Base-by-base conservation (phyloP, 148 eudicot genomes). In the Vaccinium vitisidaea region DNA sequence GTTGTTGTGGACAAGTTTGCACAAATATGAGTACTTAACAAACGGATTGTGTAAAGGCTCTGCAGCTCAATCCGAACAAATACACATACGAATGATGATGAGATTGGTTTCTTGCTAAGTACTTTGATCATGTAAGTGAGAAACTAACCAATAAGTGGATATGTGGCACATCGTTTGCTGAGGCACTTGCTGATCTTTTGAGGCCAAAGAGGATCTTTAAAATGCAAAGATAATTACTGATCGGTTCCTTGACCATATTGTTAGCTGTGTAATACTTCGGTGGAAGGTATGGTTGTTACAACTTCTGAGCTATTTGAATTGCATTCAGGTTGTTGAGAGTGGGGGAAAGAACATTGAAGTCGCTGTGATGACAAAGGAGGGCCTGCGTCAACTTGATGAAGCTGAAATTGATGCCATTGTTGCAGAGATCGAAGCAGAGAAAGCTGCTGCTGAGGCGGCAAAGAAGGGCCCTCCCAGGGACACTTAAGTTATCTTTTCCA, bases 261-360 rank as follows among this genome's bases (percentile, higher is more conserved):
- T 53, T 53, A 36, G 19, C 19, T 16, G 2, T 21, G 0, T 32
- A 6, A 75, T 65, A 23, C 46, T 23, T 65, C 5, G 0, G 23
- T 23, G 30, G 23, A 63, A 6, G 4, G 4, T 65, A 1, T 3
- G 0, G 1, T 4, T 77, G 9, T 59, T 61, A 25, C 71, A 50
- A 59, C 25, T 63, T 67, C 78, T 83, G 75, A 69, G 30, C 32
- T 65, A 49, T 78, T 83, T 70, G 79, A 6, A 8, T 18, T 80
- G 52, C 52, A 39, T 83, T 67, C 76, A 97, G 99, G 99, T 97
- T 85, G 99, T 95, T 52, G 99, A 95, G 89, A 97, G 99, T 82
- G 98, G 99, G 52, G 99, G 99, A 56, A 97, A 97, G 92, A 97
- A 95, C 91, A 91, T 97, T 67, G 99, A 97, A 90, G 95, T 95